Base-by-base conservation (phyloP, 306 rosid genomes). In the Vachellia collinsii region DNA sequence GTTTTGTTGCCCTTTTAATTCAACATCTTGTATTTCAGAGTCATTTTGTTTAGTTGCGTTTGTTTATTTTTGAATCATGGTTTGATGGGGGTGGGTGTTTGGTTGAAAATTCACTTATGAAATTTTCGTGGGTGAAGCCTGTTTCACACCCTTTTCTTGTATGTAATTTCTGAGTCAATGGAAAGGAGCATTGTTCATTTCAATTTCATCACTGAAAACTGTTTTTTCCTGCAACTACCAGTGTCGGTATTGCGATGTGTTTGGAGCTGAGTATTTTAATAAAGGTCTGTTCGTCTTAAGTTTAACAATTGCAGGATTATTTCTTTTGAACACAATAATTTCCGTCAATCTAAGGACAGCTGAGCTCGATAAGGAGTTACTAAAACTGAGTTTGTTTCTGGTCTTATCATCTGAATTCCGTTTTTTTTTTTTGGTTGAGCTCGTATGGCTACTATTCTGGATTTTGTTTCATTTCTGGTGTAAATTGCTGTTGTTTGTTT, bases 61-160 rank as follows among this genome's bases (percentile, higher is more conserved):
- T 39, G 54, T 41, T 56, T 5, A 2, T 74, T 39, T 37, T 70
- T 34, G 51, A 58, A 7, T 44, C 23, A 42, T 80, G 22, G 5
- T 19, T 41, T 20, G 19, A 38, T 37, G 11, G 20, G 5, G 9
- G 65, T 47, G 13, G 16, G 70, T 44, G 11, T 25, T 2, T 25
- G 58, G 42, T 68, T 72, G 53, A 17, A 19, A 80, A 72, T 76
- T 54, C 38, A 36, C 68, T 29, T 64, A 63, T 79, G 43, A 73
- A 59, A 36, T 69, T 73, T 41, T 19, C 7, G 47, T 16, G 8
- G 16, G 11, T 29, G 23, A 19, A 25, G 17, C 53, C 12, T 20
- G 68, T 67, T 73, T 73, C 72, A 36, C 64, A 14, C 67, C 34
- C 39, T 16, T 25, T 2, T 41, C 51, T 77, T 23, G 37, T 5